phyloP scores from a whole-genome alignment of 768 basidiomycete genomes.

The Inosperma sp. region DNA sequence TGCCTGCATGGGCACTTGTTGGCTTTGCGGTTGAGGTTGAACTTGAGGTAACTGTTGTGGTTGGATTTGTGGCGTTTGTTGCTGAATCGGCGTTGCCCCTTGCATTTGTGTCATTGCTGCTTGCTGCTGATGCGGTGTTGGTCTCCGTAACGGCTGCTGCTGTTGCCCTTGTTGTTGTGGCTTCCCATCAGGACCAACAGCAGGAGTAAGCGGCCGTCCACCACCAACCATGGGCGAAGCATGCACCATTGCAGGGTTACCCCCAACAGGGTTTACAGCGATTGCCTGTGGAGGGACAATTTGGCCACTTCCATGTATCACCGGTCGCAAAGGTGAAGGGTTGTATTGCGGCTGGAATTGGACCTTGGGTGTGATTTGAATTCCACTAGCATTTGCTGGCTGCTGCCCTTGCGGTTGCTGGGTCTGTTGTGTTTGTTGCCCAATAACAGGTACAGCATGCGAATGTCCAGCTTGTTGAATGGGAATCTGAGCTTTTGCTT shows the following conservation, averaged over 20 bases:
- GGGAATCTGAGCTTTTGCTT: constrained; percentile 25
- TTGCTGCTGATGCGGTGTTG: constrained; percentile 15
- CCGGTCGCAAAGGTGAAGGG: constrained; percentile 31
- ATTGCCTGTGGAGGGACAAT: neutral
- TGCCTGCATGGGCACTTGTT: constrained; percentile 2
- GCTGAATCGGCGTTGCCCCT: constrained; percentile 3
- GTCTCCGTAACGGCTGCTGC: constrained; percentile 6
- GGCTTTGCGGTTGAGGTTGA: neutral
- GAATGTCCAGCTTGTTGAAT: constrained; percentile 13
- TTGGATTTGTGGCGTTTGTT: constrained; percentile 4
- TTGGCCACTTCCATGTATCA: constrained; percentile 19
- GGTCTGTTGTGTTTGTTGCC: constrained; percentile 1
- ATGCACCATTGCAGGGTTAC: neutral
- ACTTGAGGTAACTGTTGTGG: constrained; percentile 3
- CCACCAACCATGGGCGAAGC: constrained; percentile 17
- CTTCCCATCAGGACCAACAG: constrained; percentile 17
- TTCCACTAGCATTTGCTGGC: constrained; percentile 7
- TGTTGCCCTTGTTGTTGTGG: constrained; percentile 7
- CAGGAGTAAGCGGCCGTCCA: constrained; percentile 19
- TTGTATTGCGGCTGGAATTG: constrained; percentile 31
- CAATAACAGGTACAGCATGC: constrained; percentile 13
- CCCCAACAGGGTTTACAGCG: neutral
- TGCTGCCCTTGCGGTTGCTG: constrained; percentile 2
- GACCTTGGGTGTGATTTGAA: constrained; percentile 16
- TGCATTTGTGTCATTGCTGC: constrained; percentile 11